phyloP scores from a whole-genome alignment of 140 eudicot species.

The Erigeron philadelphicus region DNA sequence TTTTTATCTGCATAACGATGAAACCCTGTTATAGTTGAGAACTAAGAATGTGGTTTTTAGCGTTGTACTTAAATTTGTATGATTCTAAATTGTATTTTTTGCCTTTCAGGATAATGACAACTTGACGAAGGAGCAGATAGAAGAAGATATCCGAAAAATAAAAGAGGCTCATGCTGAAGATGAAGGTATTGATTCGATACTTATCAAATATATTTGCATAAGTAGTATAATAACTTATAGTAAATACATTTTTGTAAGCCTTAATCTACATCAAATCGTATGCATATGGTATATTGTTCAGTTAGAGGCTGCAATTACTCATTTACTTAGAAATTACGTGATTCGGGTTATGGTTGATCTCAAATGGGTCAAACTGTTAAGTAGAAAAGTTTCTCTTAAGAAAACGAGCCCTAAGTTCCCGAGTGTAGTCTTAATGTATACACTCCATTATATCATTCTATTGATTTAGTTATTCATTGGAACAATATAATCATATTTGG shows the following conservation, averaged over 20 bases:
- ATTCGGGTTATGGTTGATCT: conserved; percentile 2
- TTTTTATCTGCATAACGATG: not conserved
- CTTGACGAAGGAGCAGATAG: conserved; percentile 93
- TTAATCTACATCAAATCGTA: not conserved
- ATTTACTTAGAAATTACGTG: not conserved
- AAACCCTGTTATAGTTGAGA: too few relatives aligned
- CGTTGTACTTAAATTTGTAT: not conserved
- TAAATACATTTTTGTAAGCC: not conserved
- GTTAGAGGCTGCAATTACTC: not conserved
- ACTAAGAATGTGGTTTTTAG: not conserved
- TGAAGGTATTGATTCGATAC: conserved; percentile 56
- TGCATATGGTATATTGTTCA: conserved; percentile 11
- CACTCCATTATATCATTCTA: not conserved
- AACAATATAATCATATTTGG: not conserved
- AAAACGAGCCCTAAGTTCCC: not conserved
- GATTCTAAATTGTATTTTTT: conserved; percentile 1
- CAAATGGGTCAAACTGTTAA: not conserved
- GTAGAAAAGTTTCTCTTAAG: not conserved
- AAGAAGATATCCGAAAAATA: conserved; percentile 74
- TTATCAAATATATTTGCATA: not conserved
- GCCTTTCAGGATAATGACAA: conserved; percentile 68
- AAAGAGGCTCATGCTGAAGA: conserved; percentile 95
- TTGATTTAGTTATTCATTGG: too few relatives aligned
- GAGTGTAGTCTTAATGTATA: not conserved
- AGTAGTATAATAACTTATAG: not conserved